phyloP scores from a whole-genome alignment of 768 basidiomycete species.

The Leucogyrophana mollusca region DNA sequence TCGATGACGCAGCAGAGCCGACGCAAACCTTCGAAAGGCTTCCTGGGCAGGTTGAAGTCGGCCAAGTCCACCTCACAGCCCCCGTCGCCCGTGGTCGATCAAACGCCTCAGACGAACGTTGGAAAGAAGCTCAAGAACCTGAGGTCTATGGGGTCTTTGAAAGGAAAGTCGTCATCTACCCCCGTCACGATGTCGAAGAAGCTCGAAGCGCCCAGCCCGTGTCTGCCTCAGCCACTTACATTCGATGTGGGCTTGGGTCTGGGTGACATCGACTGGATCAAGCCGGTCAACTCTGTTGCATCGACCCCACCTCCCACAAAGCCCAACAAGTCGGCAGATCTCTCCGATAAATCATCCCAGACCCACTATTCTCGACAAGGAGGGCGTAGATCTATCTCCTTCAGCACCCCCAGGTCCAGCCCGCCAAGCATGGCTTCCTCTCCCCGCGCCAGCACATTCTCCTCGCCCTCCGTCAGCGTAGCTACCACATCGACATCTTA shows the following conservation, averaged over 20 bases:
- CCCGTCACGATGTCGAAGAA: conserved; percentile 27
- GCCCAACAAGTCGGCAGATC: conserved; percentile 21
- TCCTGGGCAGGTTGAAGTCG: conserved; percentile 60
- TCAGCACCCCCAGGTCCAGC: conserved; percentile 38
- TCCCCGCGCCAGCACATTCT: conserved; percentile 46
- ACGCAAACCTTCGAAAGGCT: conserved; percentile 66
- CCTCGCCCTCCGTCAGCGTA: conserved; percentile 21
- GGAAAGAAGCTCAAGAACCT: conserved; percentile 67
- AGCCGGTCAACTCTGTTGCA: conserved; percentile 16
- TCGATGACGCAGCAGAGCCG: conserved; percentile 35
- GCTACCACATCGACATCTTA: conserved; percentile 26
- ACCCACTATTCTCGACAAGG: conserved; percentile 40
- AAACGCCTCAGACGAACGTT: conserved; percentile 26
- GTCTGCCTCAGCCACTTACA: conserved; percentile 49
- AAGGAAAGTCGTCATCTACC: conserved; percentile 45
- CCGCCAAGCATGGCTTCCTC: conserved; percentile 53
- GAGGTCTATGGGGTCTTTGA: conserved; percentile 80
- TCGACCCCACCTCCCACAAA: conserved; percentile 20
- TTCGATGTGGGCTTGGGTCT: conserved; percentile 59
- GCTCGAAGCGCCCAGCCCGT: conserved; percentile 47
- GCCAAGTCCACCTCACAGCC: conserved; percentile 42
- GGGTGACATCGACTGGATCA: conserved; percentile 53
- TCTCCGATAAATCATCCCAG: conserved; percentile 35
- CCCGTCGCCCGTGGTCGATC: conserved; percentile 42
- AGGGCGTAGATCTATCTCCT: conserved; percentile 75